phyloP scores from a whole-genome alignment of 75 land plant species.

The Chamaecyparis obtusa region DNA sequence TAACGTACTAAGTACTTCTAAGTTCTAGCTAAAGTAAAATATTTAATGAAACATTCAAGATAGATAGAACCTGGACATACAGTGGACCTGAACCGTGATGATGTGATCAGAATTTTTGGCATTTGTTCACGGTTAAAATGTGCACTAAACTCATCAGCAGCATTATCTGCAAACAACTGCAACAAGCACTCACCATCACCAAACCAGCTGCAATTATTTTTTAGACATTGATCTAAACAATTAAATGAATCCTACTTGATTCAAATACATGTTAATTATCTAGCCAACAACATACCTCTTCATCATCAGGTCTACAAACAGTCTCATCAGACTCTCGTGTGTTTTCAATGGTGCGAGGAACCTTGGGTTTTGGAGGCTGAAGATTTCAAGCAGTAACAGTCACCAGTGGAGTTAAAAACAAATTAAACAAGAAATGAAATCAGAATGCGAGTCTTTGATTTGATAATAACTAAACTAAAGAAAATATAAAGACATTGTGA shows the following conservation, averaged over 20 bases:
- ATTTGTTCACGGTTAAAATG: slow-evolving; percentile 44
- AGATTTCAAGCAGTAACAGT: slow-evolving; percentile 3
- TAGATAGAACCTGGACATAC: slow-evolving; percentile 35
- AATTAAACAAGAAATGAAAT: not conserved
- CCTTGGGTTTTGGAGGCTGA: slow-evolving; percentile 65
- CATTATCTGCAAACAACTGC: slow-evolving; percentile 81
- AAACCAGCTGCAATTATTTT: not conserved
- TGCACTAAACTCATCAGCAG: slow-evolving; percentile 76
- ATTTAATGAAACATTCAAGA: not conserved
- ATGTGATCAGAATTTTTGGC: slow-evolving; percentile 79
- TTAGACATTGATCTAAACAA: not conserved
- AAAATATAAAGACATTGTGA: not conserved
- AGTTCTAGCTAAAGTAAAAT: not conserved
- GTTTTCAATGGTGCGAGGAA: slow-evolving; percentile 90
- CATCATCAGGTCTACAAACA: slow-evolving; percentile 82
- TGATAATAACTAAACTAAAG: not conserved
- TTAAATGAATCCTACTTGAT: not conserved
- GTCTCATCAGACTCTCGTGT: slow-evolving; percentile 93
- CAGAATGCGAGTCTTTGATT: not conserved
- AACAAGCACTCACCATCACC: not conserved
- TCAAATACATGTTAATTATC: not conserved
- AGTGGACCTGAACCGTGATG: slow-evolving; percentile 71
- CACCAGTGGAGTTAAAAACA: not conserved
- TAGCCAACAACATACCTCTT: slow-evolving; percentile 55
- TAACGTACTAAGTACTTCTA: not conserved